These are phyloP conservation scores for Eucalyptus microcorys DNA, from an alignment of 345 rosid genomes.

Conservation along the genomic window DNA sequence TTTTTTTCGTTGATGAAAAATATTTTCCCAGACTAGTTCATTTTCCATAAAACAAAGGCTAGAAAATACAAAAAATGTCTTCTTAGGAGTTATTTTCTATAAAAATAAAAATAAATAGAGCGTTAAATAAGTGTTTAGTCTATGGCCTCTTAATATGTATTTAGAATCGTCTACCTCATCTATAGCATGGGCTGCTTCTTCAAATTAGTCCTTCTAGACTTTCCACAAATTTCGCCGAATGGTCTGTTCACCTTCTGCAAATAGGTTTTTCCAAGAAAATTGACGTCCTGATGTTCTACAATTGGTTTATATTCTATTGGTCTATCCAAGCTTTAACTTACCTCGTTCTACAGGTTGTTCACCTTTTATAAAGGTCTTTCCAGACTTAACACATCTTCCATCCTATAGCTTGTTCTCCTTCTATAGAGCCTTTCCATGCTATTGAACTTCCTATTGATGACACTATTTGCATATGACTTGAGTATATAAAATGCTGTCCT, in stretches of 20 bases:
- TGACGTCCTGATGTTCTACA: neutral
- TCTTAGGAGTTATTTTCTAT: too few relatives aligned
- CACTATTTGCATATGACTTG: neutral
- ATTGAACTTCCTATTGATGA: neutral
- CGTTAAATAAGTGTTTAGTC: neutral
- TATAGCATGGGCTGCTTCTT: neutral
- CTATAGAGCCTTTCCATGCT: neutral
- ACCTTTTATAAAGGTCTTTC: neutral
- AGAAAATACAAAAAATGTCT: too few relatives aligned
- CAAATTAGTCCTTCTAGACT: neutral
- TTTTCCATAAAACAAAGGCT: too few relatives aligned
- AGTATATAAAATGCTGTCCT: neutral
- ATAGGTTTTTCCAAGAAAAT: neutral
- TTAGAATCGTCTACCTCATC: neutral
- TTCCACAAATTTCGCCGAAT: neutral
- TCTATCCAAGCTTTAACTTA: neutral
- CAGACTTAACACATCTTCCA: neutral
- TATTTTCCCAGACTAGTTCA: accelerated
- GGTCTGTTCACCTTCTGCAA: neutral
- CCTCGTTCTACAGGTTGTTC: neutral
- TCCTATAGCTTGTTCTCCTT: neutral
- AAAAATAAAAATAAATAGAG: too few relatives aligned
- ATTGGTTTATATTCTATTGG: neutral
- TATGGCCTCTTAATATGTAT: neutral
- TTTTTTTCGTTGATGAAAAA: too few relatives aligned